Conservation (phyloP, 495 filamentous ascomycete species). For the Penicillium coprophilum region DNA sequence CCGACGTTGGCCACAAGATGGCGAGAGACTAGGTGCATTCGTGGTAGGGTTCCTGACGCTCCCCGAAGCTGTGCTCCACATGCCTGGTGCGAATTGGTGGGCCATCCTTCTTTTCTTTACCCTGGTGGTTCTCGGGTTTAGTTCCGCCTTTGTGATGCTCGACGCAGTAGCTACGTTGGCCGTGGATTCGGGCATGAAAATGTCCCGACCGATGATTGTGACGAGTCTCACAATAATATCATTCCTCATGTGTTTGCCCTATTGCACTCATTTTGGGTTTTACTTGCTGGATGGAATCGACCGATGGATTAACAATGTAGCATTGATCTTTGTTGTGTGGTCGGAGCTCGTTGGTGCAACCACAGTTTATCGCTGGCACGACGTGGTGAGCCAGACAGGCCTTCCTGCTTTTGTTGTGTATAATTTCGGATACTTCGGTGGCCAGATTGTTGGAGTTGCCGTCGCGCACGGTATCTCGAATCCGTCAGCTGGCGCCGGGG, state of each 20-base stretch:
- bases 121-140: slow-evolving; percentile 29
- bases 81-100: slow-evolving; percentile 44
- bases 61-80: slow-evolving; percentile 38
- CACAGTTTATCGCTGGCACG: slow-evolving; percentile 30
- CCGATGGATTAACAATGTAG: slow-evolving; percentile 31
- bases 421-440: slow-evolving; percentile 39
- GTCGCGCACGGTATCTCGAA: slow-evolving; percentile 30
- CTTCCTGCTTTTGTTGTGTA: slow-evolving; percentile 28
- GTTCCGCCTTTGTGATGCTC: slow-evolving; percentile 30
- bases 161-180: slow-evolving; percentile 25
- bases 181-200: slow-evolving; percentile 23
- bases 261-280: slow-evolving; percentile 30
- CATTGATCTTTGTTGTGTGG: slow-evolving; percentile 29
- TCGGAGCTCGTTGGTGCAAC: slow-evolving; percentile 27
- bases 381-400: slow-evolving; percentile 34
- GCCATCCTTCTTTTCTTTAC: slow-evolving; percentile 41
- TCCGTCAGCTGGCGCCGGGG: slow-evolving; percentile 29
- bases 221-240: slow-evolving; percentile 24
- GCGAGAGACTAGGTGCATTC: slow-evolving; percentile 35
- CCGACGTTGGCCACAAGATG: slow-evolving; percentile 29
- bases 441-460: slow-evolving; percentile 34
- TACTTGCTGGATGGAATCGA: slow-evolving; percentile 30
- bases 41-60: slow-evolving; percentile 41
- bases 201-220: slow-evolving; percentile 26
- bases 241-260: slow-evolving; percentile 30